These are phyloP conservation scores for Hibiscus tridactylites DNA, from an alignment of 345 rosid species.

Conservation along the genomic window DNA sequence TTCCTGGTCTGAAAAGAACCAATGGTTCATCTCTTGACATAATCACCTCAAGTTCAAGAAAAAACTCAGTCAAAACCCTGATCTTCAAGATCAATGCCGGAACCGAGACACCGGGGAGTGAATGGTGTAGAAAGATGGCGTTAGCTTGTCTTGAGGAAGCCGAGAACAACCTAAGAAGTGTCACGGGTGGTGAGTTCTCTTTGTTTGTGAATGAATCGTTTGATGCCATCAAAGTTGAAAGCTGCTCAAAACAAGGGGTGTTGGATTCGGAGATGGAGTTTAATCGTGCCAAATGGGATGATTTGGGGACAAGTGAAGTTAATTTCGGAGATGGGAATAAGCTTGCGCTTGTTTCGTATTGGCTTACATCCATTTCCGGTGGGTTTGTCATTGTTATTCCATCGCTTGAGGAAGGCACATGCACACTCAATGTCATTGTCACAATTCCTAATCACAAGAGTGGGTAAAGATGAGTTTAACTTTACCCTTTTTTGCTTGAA, in stretches of 20 bases:
- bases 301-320: conserved; percentile 24
- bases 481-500: no score
- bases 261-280: background rate
- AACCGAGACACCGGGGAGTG: background rate
- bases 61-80: conserved; percentile 25
- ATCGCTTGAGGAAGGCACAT: background rate
- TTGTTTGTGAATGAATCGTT: conserved; percentile 39
- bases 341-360: conserved; percentile 31
- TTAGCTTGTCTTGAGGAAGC: conserved; percentile 29
- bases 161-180: conserved; percentile 16
- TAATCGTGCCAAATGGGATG: conserved; percentile 24
- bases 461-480: background rate
- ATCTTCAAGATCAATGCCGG: conserved; percentile 17
- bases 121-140: conserved; percentile 15
- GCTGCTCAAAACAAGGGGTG: conserved; percentile 15
- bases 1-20: conserved; percentile 30
- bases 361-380: conserved; percentile 34
- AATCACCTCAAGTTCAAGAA: conserved; percentile 24
- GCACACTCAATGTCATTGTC: conserved; percentile 22
- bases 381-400: conserved; percentile 41
- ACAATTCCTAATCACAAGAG: conserved; percentile 20
- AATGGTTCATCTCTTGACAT: background rate
- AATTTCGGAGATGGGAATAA: conserved; percentile 30
- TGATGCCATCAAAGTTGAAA: conserved; percentile 27
- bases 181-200: conserved; percentile 17